Evolutionary conservation across 208 protist species (phyloP).

Genomic region (Naegleria gruberi): DNA sequence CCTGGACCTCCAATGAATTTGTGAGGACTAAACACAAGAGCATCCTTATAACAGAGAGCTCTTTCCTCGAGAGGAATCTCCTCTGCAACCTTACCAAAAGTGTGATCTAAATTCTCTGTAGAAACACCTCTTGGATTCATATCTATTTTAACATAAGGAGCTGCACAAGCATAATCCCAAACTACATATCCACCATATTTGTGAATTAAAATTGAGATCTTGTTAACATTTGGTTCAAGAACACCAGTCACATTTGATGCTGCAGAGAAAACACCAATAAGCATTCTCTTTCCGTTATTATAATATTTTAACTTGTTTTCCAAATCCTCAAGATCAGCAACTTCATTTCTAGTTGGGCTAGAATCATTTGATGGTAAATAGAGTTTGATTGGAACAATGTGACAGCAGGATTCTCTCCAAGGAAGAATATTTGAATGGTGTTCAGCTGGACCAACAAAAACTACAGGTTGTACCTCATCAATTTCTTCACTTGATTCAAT

Average conservation of each 20-base stretch:
- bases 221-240: slow-evolving; percentile 34
- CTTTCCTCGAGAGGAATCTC: slow-evolving; percentile 21
- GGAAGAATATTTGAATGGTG: slow-evolving; percentile 64
- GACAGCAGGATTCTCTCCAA: slow-evolving; percentile 48
- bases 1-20: slow-evolving; percentile 61
- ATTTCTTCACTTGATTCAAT: background rate
- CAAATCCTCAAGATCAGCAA: slow-evolving; percentile 4
- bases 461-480: slow-evolving; percentile 25
- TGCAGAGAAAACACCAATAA: slow-evolving; percentile 55
- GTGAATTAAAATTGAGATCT: slow-evolving; percentile 48
- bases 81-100: slow-evolving; percentile 8
- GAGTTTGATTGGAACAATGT: slow-evolving; percentile 33
- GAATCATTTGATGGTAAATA: background rate
- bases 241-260: slow-evolving; percentile 58
- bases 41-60: slow-evolving; percentile 44
- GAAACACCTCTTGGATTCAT: slow-evolving; percentile 38
- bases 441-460: slow-evolving; percentile 55
- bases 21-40: slow-evolving; percentile 57
- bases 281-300: background rate
- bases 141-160: slow-evolving; percentile 50
- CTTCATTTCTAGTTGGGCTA: background rate
- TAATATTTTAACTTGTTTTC: background rate
- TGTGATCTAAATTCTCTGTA: background rate
- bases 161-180: slow-evolving; percentile 59
- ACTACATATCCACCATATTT: slow-evolving; percentile 43